phyloP scores from a whole-genome alignment of 208 protist species.

The Crithidia fasciculata region DNA sequence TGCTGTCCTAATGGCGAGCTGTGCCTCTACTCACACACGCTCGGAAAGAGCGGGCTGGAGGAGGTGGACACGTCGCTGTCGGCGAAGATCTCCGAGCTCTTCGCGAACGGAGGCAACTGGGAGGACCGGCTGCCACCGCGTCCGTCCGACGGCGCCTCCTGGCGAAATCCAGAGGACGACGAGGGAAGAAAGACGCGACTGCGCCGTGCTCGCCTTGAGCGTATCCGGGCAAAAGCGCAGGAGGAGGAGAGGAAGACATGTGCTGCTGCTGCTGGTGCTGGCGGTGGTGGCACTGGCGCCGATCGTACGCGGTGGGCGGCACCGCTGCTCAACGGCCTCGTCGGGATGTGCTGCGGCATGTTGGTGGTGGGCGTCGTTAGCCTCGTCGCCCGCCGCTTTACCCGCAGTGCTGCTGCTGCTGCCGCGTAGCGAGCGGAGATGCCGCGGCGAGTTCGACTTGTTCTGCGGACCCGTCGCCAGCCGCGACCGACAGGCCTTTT shows the following conservation, averaged over 20 bases:
- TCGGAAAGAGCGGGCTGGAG: conserved; percentile 51
- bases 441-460: too few species aligned
- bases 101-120: conserved; percentile 64
- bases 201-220: conserved; percentile 33
- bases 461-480: too few species aligned
- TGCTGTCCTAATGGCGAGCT: conserved; percentile 81
- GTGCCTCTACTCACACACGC: conserved; percentile 79
- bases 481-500: too few species aligned
- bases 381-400: conserved; percentile 18
- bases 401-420: not conserved
- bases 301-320: not conserved
- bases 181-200: conserved; percentile 41
- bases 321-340: conserved; percentile 20
- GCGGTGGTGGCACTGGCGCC: too few species aligned
- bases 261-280: conserved; percentile 1
- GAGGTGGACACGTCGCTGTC: conserved; percentile 42
- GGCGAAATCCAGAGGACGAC: conserved; percentile 67
- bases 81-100: conserved; percentile 79
- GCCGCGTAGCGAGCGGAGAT: not conserved
- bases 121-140: conserved; percentile 67
- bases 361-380: conserved; percentile 20
- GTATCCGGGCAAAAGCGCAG: not conserved
- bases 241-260: not conserved
- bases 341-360: conserved; percentile 34
- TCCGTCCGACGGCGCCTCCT: conserved; percentile 77